Conservation (phyloP, 371 early-diverging fungal species). For the Haplosporangium sp. region DNA sequence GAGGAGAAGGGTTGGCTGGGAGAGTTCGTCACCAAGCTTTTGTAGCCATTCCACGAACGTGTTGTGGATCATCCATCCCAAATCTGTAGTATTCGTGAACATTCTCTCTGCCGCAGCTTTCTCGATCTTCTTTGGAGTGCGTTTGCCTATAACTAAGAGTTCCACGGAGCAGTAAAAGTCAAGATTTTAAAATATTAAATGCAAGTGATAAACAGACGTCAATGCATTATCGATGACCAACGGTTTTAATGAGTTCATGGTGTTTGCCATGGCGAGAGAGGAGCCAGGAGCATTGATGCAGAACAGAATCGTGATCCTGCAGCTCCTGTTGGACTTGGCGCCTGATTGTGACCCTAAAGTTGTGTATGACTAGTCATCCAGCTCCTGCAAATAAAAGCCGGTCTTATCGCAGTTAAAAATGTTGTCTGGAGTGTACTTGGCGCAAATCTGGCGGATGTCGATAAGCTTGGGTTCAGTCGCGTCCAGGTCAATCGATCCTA, state of each 20-base stretch:
- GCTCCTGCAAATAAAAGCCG: slow-evolving; percentile 9
- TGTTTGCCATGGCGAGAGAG: slow-evolving; percentile 4
- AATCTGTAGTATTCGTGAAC: no score
- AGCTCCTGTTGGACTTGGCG: slow-evolving; percentile 6
- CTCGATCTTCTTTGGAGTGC: no score
- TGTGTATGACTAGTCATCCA: slow-evolving; percentile 13
- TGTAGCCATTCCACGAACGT: no score
- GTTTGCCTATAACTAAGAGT: no score
- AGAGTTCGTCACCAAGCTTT: no score
- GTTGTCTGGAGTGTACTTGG: slow-evolving; percentile 2
- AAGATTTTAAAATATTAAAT: no score
- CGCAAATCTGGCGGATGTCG: slow-evolving; percentile 3
- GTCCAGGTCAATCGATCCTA: slow-evolving; percentile 19
- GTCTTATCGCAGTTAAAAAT: slow-evolving; percentile 21
- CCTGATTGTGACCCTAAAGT: background rate
- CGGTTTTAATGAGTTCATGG: slow-evolving; percentile 8
- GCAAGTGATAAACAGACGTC: background rate
- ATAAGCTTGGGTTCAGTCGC: slow-evolving; percentile 13
- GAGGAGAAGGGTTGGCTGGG: no score
- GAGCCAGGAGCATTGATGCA: slow-evolving; percentile 25
- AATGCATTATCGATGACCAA: slow-evolving; percentile 14
- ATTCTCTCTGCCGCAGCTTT: no score
- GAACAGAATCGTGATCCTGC: slow-evolving; percentile 10
- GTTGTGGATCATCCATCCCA: no score
- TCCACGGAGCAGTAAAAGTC: no score